Evolutionary conservation across 768 basidiomycete genomes (phyloP).

Genomic region (Podaxis carcinomalis): DNA sequence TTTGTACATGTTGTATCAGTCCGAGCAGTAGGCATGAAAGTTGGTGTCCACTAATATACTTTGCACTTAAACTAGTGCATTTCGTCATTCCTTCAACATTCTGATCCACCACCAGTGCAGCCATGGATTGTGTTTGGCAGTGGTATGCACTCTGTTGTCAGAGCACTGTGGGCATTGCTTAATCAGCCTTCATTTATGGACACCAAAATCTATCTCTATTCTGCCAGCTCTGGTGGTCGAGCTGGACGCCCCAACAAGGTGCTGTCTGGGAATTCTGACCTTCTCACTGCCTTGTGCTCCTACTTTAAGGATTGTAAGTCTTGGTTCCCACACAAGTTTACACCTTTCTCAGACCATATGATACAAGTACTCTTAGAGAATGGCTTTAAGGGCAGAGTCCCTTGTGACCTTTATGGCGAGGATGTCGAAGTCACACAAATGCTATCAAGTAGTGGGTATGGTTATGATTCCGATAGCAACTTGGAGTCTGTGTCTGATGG

Average conservation of each 20-base stretch:
- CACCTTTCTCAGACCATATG: not conserved
- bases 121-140: not conserved
- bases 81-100: no score
- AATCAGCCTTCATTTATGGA: not conserved
- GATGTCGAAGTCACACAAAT: not conserved
- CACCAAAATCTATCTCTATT: conserved; percentile 11
- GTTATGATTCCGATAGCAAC: conserved; percentile 6
- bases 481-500: not conserved
- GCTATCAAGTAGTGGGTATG: not conserved
- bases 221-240: not conserved
- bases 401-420: not conserved
- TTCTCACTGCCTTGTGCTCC: not conserved
- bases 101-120: not conserved
- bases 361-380: not conserved
- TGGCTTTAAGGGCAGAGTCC: not conserved
- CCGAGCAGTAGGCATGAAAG: no score
- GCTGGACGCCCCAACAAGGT: not conserved
- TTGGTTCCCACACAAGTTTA: not conserved
- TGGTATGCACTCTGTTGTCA: not conserved
- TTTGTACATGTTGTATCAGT: no score
- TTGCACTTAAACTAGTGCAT: no score
- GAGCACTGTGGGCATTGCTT: not conserved
- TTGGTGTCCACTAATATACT: no score
- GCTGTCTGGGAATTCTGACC: not conserved
- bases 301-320: not conserved